phyloP scores from a whole-genome alignment of 495 filamentous ascomycete genomes.

The Penicillium samsonianum region DNA sequence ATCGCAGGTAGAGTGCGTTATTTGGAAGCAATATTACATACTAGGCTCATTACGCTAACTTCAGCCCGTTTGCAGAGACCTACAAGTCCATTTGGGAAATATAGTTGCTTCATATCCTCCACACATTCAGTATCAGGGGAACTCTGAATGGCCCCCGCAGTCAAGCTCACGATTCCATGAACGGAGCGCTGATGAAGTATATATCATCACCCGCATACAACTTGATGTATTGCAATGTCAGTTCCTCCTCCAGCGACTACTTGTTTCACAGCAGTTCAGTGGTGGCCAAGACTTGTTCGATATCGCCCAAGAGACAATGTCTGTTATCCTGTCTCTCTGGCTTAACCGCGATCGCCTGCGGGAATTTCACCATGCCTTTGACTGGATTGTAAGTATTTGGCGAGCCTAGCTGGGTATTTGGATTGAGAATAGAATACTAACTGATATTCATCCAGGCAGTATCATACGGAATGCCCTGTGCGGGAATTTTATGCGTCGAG shows the following conservation, averaged over 20 bases:
- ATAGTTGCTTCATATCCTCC: background rate
- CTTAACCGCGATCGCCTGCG: background rate
- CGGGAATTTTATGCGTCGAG: background rate
- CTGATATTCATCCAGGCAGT: background rate
- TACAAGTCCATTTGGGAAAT: background rate
- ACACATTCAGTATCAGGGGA: background rate
- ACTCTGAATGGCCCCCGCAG: background rate
- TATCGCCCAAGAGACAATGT: slow-evolving; percentile 1
- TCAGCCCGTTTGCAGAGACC: background rate
- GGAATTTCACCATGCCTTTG: background rate
- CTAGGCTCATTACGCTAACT: background rate
- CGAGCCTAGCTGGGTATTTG: background rate
- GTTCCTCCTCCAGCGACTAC: background rate
- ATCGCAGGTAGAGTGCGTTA: background rate
- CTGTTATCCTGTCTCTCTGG: slow-evolving; percentile 2
- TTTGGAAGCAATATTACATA: background rate
- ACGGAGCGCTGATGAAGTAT: background rate
- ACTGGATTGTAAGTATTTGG: background rate
- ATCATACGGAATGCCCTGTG: background rate
- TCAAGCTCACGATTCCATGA: background rate
- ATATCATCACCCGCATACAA: background rate
- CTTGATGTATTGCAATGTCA: slow-evolving; percentile 1
- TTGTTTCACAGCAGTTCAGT: background rate
- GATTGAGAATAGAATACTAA: background rate
- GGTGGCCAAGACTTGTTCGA: slow-evolving; percentile 3